A percentile compares a stretch with the other conserved stretches of the same genome.
Conservation (phyloP, 257 asterid species). For the Anisodus acutangulus region DNA sequence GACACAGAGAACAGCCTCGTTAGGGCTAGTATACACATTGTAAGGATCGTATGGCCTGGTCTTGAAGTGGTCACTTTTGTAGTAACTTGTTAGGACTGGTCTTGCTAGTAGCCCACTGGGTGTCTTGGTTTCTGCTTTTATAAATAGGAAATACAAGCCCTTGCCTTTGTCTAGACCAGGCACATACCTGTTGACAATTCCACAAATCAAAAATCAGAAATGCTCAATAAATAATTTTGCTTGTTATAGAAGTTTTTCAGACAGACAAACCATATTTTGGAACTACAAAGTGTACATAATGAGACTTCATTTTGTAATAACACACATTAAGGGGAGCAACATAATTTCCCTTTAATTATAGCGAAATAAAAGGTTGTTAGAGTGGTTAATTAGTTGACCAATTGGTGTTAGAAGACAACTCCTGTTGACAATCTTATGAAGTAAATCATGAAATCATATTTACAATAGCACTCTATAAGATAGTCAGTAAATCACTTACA, state of each 20-base stretch:
- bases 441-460: background rate
- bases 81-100: constrained; percentile 83
- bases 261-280: too few species aligned
- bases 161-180: constrained; percentile 77
- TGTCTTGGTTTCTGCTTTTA: constrained; percentile 74
- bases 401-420: background rate
- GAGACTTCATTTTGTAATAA: background rate
- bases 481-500: constrained; percentile 48
- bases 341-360: too few species aligned
- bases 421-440: background rate
- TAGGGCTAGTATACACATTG: constrained; percentile 77
- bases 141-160: constrained; percentile 68
- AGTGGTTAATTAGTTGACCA: background rate
- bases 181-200: constrained; percentile 51
- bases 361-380: too few species aligned
- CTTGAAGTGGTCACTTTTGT: constrained; percentile 77
- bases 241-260: too few species aligned
- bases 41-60: constrained; percentile 68
- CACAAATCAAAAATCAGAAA: background rate
- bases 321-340: too few species aligned
- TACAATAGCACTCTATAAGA: background rate
- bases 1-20: constrained; percentile 71
- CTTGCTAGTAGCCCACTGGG: constrained; percentile 78
- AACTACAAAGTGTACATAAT: too few species aligned
- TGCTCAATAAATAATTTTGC: background rate